Evolutionary conservation across 202 grass and related monocot species (phyloP), one percentile per base, ranked within the genome.

Genomic region (Zoysia matrella): DNA sequence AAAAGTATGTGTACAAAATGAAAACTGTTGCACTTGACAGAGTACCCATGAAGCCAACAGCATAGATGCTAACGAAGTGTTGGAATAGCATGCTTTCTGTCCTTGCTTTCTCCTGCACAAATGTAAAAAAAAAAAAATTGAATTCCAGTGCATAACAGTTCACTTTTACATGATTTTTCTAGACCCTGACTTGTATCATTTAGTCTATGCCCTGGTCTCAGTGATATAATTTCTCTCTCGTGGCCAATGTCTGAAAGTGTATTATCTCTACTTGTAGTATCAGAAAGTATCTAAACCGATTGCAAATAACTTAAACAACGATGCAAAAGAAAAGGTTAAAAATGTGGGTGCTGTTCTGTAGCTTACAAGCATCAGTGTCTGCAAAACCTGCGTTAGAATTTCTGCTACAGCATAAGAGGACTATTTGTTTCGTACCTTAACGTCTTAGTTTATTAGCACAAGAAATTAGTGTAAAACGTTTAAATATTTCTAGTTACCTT

Each of bases 51-150:
- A 88, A 81, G 49, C 85, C 88, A 60, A 90, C 74, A 43, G 85
- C 82, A 88, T 90, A 93, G 49, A 93, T 93, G 56, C 82, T 85
- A 74, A 90, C 30, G 36, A 90, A 65, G 61, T 93, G 91, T 80
- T 86, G 77, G 42, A 93, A 46, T 67, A 73, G 47, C 51, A 79
- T 72, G 72, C 4, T 22, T 73, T 65, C 12, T 73, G 60, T 85
- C 11, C 50, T 71, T 61, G 69, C 43, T 86, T 85, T 74, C 73
- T 85, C 83, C 91, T 93, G 82, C 79, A 83, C 4, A 64, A 60
- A 61, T 64, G n/a, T 70, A 56, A 53, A 77, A 67, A 57, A 1
- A 1, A 15, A 47, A 15, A 56, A 10, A 18, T 54, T 67, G 62
- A 65, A 65, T 42, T 1, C 62, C 11, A 2, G 16, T 6, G 13